These are phyloP conservation scores for Plantago coronopus DNA, from an alignment of 305 asterid species.

Conservation along the genomic window DNA sequence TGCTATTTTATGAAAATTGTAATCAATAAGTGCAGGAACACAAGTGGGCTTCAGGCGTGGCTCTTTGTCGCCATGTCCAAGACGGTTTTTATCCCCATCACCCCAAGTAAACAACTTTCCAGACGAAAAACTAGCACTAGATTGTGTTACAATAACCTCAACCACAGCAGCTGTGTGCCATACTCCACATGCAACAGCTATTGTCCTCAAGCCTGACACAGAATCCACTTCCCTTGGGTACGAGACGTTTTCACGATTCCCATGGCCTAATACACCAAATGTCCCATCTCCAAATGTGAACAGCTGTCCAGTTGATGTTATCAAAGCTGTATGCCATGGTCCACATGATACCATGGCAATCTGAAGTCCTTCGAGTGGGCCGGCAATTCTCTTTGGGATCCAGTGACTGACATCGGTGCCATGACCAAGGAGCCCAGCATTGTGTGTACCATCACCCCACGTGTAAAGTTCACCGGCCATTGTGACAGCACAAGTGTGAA, in stretches of 20 bases:
- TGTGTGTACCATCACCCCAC: slow-evolving; percentile 95
- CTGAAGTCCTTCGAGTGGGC: slow-evolving; percentile 89
- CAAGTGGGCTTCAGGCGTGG: slow-evolving; percentile 87
- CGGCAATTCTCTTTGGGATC: slow-evolving; percentile 90
- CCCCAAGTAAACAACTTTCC: slow-evolving; percentile 98
- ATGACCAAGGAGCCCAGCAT: slow-evolving; percentile 90
- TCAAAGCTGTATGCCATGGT: slow-evolving; percentile 97
- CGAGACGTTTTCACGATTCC: slow-evolving; percentile 56
- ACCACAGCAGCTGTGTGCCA: slow-evolving; percentile 99
- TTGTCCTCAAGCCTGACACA: slow-evolving; percentile 75
- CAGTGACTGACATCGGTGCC: slow-evolving; percentile 83
- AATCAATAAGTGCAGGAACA: slow-evolving; percentile 82
- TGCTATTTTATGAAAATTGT: slow-evolving; percentile 71
- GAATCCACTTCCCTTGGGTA: slow-evolving; percentile 84
- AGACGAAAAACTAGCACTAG: slow-evolving; percentile 69
- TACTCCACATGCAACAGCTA: slow-evolving; percentile 94
- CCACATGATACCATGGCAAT: slow-evolving; percentile 80
- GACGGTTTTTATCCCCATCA: slow-evolving; percentile 95
- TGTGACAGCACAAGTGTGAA: slow-evolving; percentile 90
- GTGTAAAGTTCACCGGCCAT: slow-evolving; percentile 89
- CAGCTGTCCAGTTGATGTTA: slow-evolving; percentile 76
- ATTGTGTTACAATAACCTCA: slow-evolving; percentile 78
- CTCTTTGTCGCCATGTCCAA: slow-evolving; percentile 94
- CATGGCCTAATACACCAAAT: slow-evolving; percentile 94
- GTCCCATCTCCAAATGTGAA: slow-evolving; percentile 97